Conservation (phyloP, 495 filamentous ascomycete genomes). For the Neurospora sp. region DNA sequence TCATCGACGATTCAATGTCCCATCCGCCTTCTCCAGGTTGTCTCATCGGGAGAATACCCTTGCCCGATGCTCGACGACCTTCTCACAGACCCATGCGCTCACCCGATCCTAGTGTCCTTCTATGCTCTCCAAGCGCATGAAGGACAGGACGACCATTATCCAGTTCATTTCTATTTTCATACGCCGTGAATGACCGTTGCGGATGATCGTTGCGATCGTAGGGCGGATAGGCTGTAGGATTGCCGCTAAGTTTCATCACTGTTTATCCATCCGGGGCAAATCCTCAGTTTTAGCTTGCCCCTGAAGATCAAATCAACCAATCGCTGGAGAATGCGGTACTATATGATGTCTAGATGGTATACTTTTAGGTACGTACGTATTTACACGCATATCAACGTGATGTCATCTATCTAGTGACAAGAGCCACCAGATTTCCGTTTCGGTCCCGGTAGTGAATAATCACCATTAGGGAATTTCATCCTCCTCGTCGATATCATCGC, state of each 20-base stretch:
- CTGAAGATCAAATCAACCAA: background rate
- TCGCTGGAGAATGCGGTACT: background rate
- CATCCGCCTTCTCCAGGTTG: background rate
- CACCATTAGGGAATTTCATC: slow-evolving; percentile 27
- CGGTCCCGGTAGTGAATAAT: background rate
- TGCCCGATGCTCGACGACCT: background rate
- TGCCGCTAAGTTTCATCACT: background rate
- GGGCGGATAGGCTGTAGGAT: background rate
- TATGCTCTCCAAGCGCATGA: background rate
- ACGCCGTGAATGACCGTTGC: background rate
- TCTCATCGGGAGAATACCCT: background rate
- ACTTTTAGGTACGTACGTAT: background rate
- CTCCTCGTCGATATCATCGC: slow-evolving; percentile 41
- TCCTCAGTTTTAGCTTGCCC: background rate
- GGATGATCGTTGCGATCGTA: background rate
- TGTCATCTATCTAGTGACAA: background rate
- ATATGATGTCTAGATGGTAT: background rate
- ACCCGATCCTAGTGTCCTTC: background rate
- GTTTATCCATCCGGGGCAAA: background rate
- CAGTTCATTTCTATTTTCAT: background rate
- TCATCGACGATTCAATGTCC: background rate
- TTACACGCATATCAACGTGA: background rate
- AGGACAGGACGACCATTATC: background rate
- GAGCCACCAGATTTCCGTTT: background rate
- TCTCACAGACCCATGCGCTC: background rate